Conservation (phyloP, 345 rosid genomes). For the Luvunga scandens region DNA sequence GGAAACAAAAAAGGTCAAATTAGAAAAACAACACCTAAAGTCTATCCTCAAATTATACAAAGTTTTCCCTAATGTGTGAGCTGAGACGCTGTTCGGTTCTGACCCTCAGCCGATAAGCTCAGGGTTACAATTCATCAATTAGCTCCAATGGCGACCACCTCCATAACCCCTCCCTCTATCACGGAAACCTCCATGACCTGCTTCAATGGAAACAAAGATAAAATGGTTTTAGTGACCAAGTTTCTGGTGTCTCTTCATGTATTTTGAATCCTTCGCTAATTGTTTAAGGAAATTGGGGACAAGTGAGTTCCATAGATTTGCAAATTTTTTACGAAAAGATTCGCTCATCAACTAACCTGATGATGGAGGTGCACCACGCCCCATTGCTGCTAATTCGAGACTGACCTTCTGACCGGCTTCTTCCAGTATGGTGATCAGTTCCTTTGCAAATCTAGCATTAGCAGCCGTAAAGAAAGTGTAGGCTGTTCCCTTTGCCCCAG, state of each 20-base stretch:
- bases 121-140: constrained; percentile 2
- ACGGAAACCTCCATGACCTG: constrained; percentile 56
- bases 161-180: constrained; percentile 61
- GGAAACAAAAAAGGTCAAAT: not conserved
- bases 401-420: constrained; percentile 99
- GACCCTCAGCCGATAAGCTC: not conserved
- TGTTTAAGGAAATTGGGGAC: not conserved
- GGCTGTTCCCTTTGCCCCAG: constrained; percentile 99
- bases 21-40: not conserved
- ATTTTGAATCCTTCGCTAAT: not conserved
- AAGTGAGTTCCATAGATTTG: not conserved
- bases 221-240: not conserved
- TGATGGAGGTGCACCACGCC: constrained; percentile 87
- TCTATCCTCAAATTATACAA: constrained; percentile 6
- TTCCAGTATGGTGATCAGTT: constrained; percentile 77
- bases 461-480: constrained; percentile 95
- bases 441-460: constrained; percentile 96
- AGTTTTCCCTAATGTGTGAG: not conserved
- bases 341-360: constrained; percentile 51
- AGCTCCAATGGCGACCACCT: constrained; percentile 60
- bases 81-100: not conserved
- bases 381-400: constrained; percentile 89
- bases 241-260: not conserved
- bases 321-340: not conserved
- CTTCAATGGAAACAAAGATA: constrained; percentile 7